These are phyloP conservation scores for Macrolepiota albuminosa DNA, from an alignment of 768 basidiomycete species.

Conservation along the genomic window DNA sequence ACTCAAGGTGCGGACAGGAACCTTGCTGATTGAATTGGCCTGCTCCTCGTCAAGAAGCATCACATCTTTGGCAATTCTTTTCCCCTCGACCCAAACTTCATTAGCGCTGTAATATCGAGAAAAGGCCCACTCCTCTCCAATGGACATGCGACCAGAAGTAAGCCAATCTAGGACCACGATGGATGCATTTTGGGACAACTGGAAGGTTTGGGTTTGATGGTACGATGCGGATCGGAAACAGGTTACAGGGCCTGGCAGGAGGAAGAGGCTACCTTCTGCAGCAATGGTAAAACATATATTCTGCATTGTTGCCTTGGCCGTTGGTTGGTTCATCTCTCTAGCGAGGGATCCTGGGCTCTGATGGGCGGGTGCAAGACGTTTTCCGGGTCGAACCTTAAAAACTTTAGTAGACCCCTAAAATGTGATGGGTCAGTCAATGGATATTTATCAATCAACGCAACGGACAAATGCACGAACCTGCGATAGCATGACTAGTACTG, in stretches of 20 bases:
- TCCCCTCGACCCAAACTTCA: constrained; percentile 67
- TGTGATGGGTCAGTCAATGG: not conserved
- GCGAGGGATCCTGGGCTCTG: constrained; percentile 2
- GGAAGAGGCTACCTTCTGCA: constrained; percentile 54
- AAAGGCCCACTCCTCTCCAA: constrained; percentile 90
- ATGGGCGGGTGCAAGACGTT: constrained; percentile 43
- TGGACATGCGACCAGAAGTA: constrained; percentile 79
- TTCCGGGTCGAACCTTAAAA: constrained; percentile 74
- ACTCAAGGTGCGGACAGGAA: constrained; percentile 43
- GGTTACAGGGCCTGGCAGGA: constrained; percentile 91
- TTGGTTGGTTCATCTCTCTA: not conserved
- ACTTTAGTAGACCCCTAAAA: constrained; percentile 89
- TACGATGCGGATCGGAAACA: constrained; percentile 86
- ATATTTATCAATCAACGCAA: not conserved
- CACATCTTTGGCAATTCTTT: constrained; percentile 70
- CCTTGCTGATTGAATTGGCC: constrained; percentile 12
- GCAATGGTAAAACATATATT: constrained; percentile 54
- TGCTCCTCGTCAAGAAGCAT: constrained; percentile 62
- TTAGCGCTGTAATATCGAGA: constrained; percentile 81
- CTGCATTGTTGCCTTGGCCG: constrained; percentile 47
- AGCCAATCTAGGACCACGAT: constrained; percentile 85
- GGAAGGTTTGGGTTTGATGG: constrained; percentile 78
- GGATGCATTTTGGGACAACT: constrained; percentile 54
- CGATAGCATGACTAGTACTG: constrained; percentile 70
- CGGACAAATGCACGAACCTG: constrained; percentile 52